phyloP scores from a whole-genome alignment of 2,329 filamentous ascomycete genomes.

The Cryphonectria naterciae region DNA sequence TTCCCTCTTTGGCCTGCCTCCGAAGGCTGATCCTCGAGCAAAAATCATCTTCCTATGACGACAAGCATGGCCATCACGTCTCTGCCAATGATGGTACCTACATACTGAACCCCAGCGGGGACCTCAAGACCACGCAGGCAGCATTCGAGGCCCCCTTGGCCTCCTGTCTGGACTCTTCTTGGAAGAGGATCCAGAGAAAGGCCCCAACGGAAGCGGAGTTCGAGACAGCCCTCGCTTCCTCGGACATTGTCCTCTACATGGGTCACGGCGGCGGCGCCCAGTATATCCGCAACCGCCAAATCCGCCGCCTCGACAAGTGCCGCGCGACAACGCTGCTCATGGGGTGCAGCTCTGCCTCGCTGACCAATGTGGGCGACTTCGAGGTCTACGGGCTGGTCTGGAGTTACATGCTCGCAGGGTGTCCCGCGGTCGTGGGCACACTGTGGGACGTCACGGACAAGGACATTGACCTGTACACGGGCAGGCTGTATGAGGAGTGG shows the following conservation, averaged over 20 bases:
- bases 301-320: slow-evolving; percentile 78
- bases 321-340: slow-evolving; percentile 82
- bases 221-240: slow-evolving; percentile 64
- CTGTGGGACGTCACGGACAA: slow-evolving; percentile 98
- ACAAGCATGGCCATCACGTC: slow-evolving; percentile 56
- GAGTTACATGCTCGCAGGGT: slow-evolving; percentile 88
- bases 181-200: slow-evolving; percentile 71
- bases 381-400: slow-evolving; percentile 89
- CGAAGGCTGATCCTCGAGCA: slow-evolving; percentile 72
- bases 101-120: slow-evolving; percentile 86
- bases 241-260: slow-evolving; percentile 86
- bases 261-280: slow-evolving; percentile 94
- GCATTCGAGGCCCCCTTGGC: slow-evolving; percentile 72
- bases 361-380: slow-evolving; percentile 82
- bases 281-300: slow-evolving; percentile 84
- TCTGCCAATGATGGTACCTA: slow-evolving; percentile 66
- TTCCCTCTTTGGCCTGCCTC: slow-evolving; percentile 84
- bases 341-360: slow-evolving; percentile 86
- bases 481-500: slow-evolving; percentile 81
- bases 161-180: slow-evolving; percentile 64
- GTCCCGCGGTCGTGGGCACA: slow-evolving; percentile 85
- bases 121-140: slow-evolving; percentile 78
- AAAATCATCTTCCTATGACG: slow-evolving; percentile 19
- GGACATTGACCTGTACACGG: slow-evolving; percentile 92
- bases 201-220: slow-evolving; percentile 80